Evolutionary conservation across 139 green algal genomes (phyloP).

Genomic region (Haematococcus lacustris): DNA sequence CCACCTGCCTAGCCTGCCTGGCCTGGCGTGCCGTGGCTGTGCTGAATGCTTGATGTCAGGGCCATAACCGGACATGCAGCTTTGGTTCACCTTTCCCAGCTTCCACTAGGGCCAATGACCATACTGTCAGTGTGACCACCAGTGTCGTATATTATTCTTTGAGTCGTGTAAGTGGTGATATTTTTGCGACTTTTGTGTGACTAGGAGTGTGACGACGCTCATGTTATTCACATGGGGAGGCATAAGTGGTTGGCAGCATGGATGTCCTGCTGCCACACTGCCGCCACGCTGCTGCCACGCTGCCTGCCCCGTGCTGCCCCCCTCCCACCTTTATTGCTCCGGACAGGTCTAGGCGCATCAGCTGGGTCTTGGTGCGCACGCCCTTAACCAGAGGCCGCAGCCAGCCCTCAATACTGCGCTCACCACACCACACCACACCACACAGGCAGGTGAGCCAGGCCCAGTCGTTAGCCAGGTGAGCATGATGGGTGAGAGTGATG

Average conservation of each 20-base stretch:
- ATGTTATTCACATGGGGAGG: neutral
- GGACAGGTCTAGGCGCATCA: conserved; percentile 20
- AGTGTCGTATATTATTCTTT: too few relatives aligned
- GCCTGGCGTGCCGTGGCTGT: too few relatives aligned
- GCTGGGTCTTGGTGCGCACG: conserved; percentile 17
- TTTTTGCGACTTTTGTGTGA: neutral
- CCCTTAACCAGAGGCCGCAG: conserved; percentile 34
- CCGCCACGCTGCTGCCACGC: neutral
- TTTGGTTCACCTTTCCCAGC: too few relatives aligned
- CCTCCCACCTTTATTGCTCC: conserved; percentile 14
- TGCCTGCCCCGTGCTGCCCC: neutral
- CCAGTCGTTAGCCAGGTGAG: neutral
- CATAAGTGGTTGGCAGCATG: neutral
- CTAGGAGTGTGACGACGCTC: neutral
- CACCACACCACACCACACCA: too few relatives aligned
- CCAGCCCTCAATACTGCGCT: conserved; percentile 15
- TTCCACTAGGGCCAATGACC: too few relatives aligned
- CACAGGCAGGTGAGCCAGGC: neutral
- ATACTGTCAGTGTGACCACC: neutral
- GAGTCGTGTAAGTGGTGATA: too few relatives aligned
- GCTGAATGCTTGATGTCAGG: too few relatives aligned
- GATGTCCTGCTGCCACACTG: neutral
- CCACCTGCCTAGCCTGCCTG: too few relatives aligned
- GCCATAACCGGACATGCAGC: neutral
- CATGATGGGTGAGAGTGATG: neutral